phyloP scores from a whole-genome alignment of 169 alveolate genomes.

The Theileria equi region DNA sequence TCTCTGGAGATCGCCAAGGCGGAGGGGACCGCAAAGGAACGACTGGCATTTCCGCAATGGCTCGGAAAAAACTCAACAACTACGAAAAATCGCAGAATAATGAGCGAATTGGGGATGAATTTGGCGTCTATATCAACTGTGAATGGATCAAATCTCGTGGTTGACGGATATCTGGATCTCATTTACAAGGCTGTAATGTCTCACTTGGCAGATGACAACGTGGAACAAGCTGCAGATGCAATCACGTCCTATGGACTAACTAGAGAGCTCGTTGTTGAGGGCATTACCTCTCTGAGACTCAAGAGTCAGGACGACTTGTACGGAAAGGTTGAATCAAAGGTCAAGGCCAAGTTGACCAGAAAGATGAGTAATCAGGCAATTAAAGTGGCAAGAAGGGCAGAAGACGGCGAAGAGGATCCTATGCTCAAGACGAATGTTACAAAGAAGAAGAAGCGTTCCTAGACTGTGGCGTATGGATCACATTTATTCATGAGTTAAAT shows the following conservation, averaged over 20 bases:
- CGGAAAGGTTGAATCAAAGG: slow-evolving; percentile 62
- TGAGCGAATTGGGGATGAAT: slow-evolving; percentile 52
- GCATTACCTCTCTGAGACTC: slow-evolving; percentile 57
- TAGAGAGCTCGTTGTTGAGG: slow-evolving; percentile 68
- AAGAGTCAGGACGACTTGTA: slow-evolving; percentile 71
- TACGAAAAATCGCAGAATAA: slow-evolving; percentile 75
- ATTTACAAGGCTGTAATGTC: slow-evolving; percentile 53
- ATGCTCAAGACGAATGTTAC: neutral
- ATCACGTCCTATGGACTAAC: slow-evolving; percentile 65
- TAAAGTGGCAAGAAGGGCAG: slow-evolving; percentile 1
- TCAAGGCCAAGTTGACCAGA: slow-evolving; percentile 66
- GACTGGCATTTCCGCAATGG: slow-evolving; percentile 90
- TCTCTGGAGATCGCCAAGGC: slow-evolving; percentile 20
- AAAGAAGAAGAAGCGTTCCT: neutral
- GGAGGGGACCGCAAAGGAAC: slow-evolving; percentile 66
- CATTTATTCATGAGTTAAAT: too few species aligned
- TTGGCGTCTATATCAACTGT: slow-evolving; percentile 22
- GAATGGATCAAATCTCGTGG: slow-evolving; percentile 28
- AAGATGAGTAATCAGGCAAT: slow-evolving; percentile 28
- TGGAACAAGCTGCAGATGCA: slow-evolving; percentile 52
- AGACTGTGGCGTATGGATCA: too few species aligned
- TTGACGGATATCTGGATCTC: slow-evolving; percentile 54
- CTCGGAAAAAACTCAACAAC: slow-evolving; percentile 89
- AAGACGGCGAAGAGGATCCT: neutral
- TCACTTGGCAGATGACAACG: slow-evolving; percentile 38